phyloP scores from a whole-genome alignment of 1,139 yeast species.

The Diutina scorzettiae region DNA sequence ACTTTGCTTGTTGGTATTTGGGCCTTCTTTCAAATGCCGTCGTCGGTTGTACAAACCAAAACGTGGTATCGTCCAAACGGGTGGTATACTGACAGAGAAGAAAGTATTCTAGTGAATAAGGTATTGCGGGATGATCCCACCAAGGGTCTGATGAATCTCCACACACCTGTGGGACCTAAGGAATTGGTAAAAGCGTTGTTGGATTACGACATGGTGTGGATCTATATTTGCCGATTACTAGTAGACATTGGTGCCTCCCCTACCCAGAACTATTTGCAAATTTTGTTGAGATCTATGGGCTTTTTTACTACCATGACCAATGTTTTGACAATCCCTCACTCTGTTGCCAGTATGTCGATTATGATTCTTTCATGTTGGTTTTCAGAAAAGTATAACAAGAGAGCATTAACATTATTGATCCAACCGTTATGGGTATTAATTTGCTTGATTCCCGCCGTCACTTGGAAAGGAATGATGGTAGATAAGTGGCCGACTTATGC shows the following conservation, averaged over 20 bases:
- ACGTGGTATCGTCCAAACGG: slow-evolving; percentile 40
- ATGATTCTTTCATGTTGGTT: neutral
- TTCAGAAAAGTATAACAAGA: neutral
- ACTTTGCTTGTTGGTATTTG: slow-evolving; percentile 44
- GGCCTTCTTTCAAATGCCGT: slow-evolving; percentile 47
- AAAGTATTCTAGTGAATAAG: slow-evolving; percentile 49
- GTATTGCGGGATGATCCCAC: slow-evolving; percentile 57
- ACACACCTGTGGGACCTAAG: slow-evolving; percentile 33
- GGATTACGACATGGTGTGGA: slow-evolving; percentile 51
- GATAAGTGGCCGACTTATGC: slow-evolving; percentile 1
- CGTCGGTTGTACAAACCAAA: slow-evolving; percentile 46
- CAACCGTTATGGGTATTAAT: neutral
- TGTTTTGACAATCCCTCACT: slow-evolving; percentile 1
- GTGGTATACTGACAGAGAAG: slow-evolving; percentile 54
- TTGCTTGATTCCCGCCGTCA: neutral
- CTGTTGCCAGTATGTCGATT: neutral
- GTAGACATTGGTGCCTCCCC: slow-evolving; percentile 9
- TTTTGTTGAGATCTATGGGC: slow-evolving; percentile 1
- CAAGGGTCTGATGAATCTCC: slow-evolving; percentile 58
- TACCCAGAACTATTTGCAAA: neutral
- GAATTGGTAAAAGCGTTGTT: slow-evolving; percentile 19
- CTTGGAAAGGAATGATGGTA: neutral
- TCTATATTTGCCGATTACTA: slow-evolving; percentile 39
- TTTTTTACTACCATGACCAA: neutral
- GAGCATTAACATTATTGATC: neutral